These are phyloP conservation scores for Tetraselmis striata DNA, from an alignment of 139 green algal species.

Conservation along the genomic window DNA sequence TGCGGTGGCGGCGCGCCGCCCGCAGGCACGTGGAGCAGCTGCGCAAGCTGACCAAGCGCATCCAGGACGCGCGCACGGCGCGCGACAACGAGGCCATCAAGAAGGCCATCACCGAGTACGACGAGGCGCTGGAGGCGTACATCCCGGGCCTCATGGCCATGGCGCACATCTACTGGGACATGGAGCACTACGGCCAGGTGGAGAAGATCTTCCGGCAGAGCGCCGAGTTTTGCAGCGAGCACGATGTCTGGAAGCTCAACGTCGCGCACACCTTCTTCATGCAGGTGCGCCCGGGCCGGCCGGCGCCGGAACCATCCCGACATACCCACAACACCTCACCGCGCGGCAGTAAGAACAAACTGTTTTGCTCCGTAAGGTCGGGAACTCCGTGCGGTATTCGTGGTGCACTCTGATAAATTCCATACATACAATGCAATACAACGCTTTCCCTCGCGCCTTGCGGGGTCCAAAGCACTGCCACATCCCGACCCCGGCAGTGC, in stretches of 20 bases:
- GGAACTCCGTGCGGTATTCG: too few relatives aligned
- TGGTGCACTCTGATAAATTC: too few relatives aligned
- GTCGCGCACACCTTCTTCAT: constrained; percentile 83
- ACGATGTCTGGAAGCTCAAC: constrained; percentile 81
- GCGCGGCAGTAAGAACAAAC: too few relatives aligned
- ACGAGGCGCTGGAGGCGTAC: constrained; percentile 74
- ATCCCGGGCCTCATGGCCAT: constrained; percentile 75
- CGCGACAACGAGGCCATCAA: constrained; percentile 68
- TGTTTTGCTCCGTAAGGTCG: too few relatives aligned
- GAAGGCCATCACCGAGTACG: constrained; percentile 69
- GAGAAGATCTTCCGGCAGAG: constrained; percentile 70
- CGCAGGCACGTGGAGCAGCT: constrained; percentile 64
- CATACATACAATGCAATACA: too few relatives aligned
- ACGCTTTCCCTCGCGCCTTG: too few relatives aligned
- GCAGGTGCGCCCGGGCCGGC: constrained; percentile 43
- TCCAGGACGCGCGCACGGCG: constrained; percentile 57
- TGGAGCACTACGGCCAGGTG: constrained; percentile 58
- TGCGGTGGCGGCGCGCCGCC: not conserved
- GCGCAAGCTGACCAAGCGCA: constrained; percentile 63
- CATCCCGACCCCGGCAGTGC: too few relatives aligned
- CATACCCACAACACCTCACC: too few relatives aligned
- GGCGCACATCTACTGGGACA: constrained; percentile 75
- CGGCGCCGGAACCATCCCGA: too few relatives aligned
- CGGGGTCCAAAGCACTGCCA: too few relatives aligned
- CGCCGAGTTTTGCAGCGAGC: constrained; percentile 79